Evolutionary conservation across 2,329 filamentous ascomycete genomes (phyloP).

Genomic region (Zarea fungicola): DNA sequence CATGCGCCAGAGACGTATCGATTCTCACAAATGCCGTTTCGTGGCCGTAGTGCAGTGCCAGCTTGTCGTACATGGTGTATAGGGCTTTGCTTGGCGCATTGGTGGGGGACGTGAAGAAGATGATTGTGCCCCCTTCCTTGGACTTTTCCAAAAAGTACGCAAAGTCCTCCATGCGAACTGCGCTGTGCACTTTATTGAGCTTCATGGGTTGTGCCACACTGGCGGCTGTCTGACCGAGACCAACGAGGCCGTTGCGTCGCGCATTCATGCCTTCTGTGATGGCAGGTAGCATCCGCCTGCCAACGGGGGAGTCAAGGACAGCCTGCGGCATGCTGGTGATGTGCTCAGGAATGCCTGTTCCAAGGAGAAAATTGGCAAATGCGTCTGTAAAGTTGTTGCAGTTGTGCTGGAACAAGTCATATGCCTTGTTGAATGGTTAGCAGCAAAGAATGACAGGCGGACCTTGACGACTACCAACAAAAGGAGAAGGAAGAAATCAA

Average conservation of each 20-base stretch:
- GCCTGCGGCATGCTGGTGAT: slow-evolving; percentile 81
- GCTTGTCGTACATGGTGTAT: slow-evolving; percentile 75
- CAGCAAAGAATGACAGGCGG: too few relatives aligned
- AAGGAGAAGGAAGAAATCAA: too few relatives aligned
- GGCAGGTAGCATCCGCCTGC: slow-evolving; percentile 79
- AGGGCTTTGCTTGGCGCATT: slow-evolving; percentile 80
- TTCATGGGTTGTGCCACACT: slow-evolving; percentile 19
- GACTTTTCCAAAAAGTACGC: slow-evolving; percentile 47
- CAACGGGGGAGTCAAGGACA: slow-evolving; percentile 81
- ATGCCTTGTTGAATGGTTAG: too few relatives aligned
- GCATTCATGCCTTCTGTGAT: slow-evolving; percentile 48
- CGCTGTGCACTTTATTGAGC: slow-evolving; percentile 48
- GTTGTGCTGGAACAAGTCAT: slow-evolving; percentile 86
- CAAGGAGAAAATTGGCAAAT: slow-evolving; percentile 81
- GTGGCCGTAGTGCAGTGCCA: slow-evolving; percentile 66
- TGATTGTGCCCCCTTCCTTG: slow-evolving; percentile 63
- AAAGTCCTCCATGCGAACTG: slow-evolving; percentile 40
- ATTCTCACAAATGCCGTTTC: slow-evolving; percentile 75
- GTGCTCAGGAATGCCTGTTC: slow-evolving; percentile 80
- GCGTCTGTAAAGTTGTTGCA: slow-evolving; percentile 98
- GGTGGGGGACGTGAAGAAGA: slow-evolving; percentile 90
- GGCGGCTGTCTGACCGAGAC: slow-evolving; percentile 37
- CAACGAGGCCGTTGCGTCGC: slow-evolving; percentile 46
- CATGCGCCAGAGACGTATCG: slow-evolving; percentile 64
- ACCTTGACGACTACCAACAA: too few relatives aligned